Conservation (phyloP, 768 basidiomycete genomes). For the Boletus pseudo-olivaceus region DNA sequence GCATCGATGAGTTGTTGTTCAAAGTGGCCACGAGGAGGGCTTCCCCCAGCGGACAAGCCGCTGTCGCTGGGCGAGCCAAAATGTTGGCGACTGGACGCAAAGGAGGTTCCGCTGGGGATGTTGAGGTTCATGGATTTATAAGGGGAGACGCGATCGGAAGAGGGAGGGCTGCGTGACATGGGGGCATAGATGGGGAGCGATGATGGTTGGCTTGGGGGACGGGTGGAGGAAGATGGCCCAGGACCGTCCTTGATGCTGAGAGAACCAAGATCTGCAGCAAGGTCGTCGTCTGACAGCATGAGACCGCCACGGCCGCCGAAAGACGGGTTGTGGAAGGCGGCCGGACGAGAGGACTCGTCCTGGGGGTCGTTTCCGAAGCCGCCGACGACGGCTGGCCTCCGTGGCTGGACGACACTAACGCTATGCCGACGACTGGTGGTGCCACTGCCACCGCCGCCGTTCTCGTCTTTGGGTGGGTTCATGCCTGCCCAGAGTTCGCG, state of each 20-base stretch:
- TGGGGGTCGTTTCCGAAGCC: slow-evolving; percentile 54
- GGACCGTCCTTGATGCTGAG: slow-evolving; percentile 46
- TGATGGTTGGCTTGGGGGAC: slow-evolving; percentile 64
- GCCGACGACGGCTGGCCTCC: slow-evolving; percentile 53
- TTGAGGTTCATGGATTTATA: slow-evolving; percentile 63
- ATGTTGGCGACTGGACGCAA: slow-evolving; percentile 42
- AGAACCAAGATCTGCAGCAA: slow-evolving; percentile 65
- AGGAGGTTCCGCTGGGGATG: slow-evolving; percentile 47
- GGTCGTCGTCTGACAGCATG: slow-evolving; percentile 75
- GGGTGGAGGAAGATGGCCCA: slow-evolving; percentile 41
- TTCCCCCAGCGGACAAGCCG: slow-evolving; percentile 49
- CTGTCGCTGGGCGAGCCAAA: slow-evolving; percentile 60
- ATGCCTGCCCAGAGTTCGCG: slow-evolving; percentile 75
- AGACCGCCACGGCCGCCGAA: slow-evolving; percentile 55
- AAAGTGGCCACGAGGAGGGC: slow-evolving; percentile 45
- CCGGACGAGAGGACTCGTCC: slow-evolving; percentile 37
- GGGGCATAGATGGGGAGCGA: slow-evolving; percentile 77
- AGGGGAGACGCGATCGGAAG: slow-evolving; percentile 49
- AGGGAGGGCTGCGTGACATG: slow-evolving; percentile 58
- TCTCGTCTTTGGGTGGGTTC: slow-evolving; percentile 60
- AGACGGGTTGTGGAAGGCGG: slow-evolving; percentile 32
- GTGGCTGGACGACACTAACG: slow-evolving; percentile 78
- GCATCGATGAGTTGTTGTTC: slow-evolving; percentile 46
- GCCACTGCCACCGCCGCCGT: slow-evolving; percentile 65
- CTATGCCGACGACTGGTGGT: slow-evolving; percentile 82